These are phyloP conservation scores for Pyrenopolyporus hunteri DNA, from an alignment of 495 filamentous ascomycete genomes.

Conservation along the genomic window DNA sequence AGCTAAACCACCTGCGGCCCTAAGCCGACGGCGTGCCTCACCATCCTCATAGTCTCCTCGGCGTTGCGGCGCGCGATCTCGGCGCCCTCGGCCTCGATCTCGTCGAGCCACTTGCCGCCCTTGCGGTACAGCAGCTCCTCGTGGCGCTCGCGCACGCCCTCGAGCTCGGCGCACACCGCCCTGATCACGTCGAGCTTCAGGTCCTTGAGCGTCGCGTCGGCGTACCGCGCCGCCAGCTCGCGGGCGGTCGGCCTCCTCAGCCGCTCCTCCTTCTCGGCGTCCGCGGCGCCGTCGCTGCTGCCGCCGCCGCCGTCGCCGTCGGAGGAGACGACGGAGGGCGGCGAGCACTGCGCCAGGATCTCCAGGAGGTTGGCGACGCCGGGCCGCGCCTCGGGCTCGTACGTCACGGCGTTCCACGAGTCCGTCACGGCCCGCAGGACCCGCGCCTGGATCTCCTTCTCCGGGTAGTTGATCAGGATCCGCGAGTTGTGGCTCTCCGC, in stretches of 20 bases:
- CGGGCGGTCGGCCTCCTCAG: constrained; percentile 44
- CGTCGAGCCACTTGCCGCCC: constrained; percentile 59
- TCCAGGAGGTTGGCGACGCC: constrained; percentile 88
- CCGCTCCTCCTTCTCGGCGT: too few relatives aligned
- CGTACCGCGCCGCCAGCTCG: constrained; percentile 61
- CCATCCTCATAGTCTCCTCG: constrained; percentile 66
- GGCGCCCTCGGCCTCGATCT: constrained; percentile 65
- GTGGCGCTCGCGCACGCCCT: constrained; percentile 66
- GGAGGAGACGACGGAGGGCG: not conserved
- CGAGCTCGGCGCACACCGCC: constrained; percentile 61
- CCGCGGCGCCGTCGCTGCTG: too few relatives aligned
- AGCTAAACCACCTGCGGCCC: constrained; percentile 19
- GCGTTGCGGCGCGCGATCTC: constrained; percentile 67
- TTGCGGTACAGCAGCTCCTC: constrained; percentile 54
- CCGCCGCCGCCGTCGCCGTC: too few relatives aligned
- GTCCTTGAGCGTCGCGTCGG: constrained; percentile 57
- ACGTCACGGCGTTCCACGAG: constrained; percentile 64
- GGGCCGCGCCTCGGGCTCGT: constrained; percentile 72
- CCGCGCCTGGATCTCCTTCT: constrained; percentile 66
- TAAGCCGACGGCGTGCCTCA: constrained; percentile 69
- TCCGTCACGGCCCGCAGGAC: constrained; percentile 81
- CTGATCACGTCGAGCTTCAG: constrained; percentile 70
- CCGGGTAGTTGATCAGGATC: constrained; percentile 78
- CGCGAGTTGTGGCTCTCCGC: constrained; percentile 69
- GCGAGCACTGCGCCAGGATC: constrained; percentile 64